Evolutionary conservation across 306 rosid genomes (phyloP), one percentile per base, ranked within the genome.

Genomic region (Pueraria montana): DNA sequence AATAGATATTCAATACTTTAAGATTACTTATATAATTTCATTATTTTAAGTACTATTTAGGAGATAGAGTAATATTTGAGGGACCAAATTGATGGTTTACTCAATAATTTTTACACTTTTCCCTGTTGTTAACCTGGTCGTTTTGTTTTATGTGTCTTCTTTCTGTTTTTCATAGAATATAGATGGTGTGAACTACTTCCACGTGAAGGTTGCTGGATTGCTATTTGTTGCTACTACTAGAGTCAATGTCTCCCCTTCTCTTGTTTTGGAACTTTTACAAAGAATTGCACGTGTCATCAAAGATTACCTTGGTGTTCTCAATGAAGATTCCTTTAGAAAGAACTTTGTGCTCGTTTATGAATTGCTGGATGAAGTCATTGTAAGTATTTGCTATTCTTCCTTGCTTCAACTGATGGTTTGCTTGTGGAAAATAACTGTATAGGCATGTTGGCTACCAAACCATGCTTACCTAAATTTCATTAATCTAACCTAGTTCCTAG

Each of bases 281-380:
- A 87, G 99, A 85, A 92, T 92, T 88, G 96, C 98, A 11, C 88
- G 99, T 56, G 97, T 94, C 40, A 86, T 90, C 82, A 96, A 94
- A 81, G 99, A 94, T 85, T 94, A 96, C 89, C 95, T 94, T 55
- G 98, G 99, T 58, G 90, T 94, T 73, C 99, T 96, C 73, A 92
- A 90, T 74, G 99, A 96, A 72, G 99, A 96, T 46, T 90, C 98
- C 0, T 87, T 93, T 80, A 82, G 99, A 36, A 96, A 92, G 86
- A 96, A 96, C 80, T 96, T 94, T 8, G 98, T 94, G 85, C 98
- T 96, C 4, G 99, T 96, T 20, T 96, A 94, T 81, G 98, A 96
- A 86, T 89, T 96, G 87, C 90, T 96, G 61, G 99, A 94, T 89
- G 97, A 96, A 91, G 90, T 92, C 30, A 90, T 96, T 80, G 99